phyloP scores from a whole-genome alignment of 441 rosid species.

The Macaranga tanarius region DNA sequence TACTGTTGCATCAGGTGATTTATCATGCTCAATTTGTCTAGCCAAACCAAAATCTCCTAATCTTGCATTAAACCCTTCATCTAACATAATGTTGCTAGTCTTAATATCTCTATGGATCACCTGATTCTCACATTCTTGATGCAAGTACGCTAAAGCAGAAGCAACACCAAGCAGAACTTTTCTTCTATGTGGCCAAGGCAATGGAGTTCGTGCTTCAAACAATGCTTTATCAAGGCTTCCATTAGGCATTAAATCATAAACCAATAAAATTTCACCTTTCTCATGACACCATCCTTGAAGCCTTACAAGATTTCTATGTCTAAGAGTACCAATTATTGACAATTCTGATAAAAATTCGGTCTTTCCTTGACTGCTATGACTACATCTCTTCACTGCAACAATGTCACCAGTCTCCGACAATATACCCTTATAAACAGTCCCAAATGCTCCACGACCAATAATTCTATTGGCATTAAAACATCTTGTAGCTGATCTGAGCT shows the following conservation, averaged over 20 bases:
- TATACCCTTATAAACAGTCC: slow-evolving; percentile 84
- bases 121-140: slow-evolving; percentile 94
- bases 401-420: slow-evolving; percentile 64
- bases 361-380: slow-evolving; percentile 82
- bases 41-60: slow-evolving; percentile 94
- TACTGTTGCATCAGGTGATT: slow-evolving; percentile 86
- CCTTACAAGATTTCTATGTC: slow-evolving; percentile 87
- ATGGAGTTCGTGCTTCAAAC: slow-evolving; percentile 60
- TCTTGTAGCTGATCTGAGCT: slow-evolving; percentile 77
- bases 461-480: slow-evolving; percentile 61
- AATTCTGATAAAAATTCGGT: slow-evolving; percentile 79
- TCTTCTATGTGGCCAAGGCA: slow-evolving; percentile 74
- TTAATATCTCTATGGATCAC: slow-evolving; percentile 91
- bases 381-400: slow-evolving; percentile 86
- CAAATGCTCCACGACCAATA: slow-evolving; percentile 91
- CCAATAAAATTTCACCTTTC: slow-evolving; percentile 81
- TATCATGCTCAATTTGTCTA: slow-evolving; percentile 78
- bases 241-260: slow-evolving; percentile 88
- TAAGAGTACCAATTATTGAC: slow-evolving; percentile 76
- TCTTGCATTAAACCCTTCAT: slow-evolving; percentile 77
- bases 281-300: slow-evolving; percentile 95
- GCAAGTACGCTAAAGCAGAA: slow-evolving; percentile 87
- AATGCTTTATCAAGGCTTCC: slow-evolving; percentile 91
- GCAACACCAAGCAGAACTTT: slow-evolving; percentile 82
- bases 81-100: slow-evolving; percentile 90